Percentiles rank a stretch among this genome's conserved stretches.
phyloP scores from a whole-genome alignment of 2,329 filamentous ascomycete genomes.

The Drechslera avenae region DNA sequence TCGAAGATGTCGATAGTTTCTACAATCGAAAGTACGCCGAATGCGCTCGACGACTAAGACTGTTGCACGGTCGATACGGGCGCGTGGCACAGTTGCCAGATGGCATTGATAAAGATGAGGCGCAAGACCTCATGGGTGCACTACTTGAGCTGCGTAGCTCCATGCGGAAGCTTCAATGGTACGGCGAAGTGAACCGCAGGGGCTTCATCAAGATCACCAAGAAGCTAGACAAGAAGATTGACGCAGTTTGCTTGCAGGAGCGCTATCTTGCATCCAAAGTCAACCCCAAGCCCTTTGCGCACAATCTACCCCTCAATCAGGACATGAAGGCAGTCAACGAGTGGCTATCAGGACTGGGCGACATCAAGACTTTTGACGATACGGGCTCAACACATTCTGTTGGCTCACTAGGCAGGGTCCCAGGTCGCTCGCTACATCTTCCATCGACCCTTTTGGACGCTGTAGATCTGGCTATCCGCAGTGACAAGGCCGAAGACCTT shows the following conservation, averaged over 20 bases:
- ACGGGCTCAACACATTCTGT: slow-evolving; percentile 70
- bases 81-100: slow-evolving; percentile 70
- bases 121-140: slow-evolving; percentile 87
- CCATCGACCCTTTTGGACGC: slow-evolving; percentile 70
- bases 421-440: slow-evolving; percentile 75
- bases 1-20: slow-evolving; percentile 95
- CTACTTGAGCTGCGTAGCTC: slow-evolving; percentile 86
- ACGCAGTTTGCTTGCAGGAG: slow-evolving; percentile 75
- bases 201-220: slow-evolving; percentile 99
- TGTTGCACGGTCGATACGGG: slow-evolving; percentile 88
- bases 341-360: slow-evolving; percentile 83
- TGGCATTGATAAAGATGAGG: slow-evolving; percentile 82
- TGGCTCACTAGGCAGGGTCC: slow-evolving; percentile 74
- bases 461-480: slow-evolving; percentile 73
- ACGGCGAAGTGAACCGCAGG: slow-evolving; percentile 92
- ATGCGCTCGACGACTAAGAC: slow-evolving; percentile 78
- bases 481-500: slow-evolving; percentile 66
- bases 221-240: slow-evolving; percentile 95
- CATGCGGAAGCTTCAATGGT: slow-evolving; percentile 93
- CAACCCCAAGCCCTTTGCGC: slow-evolving; percentile 84
- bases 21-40: slow-evolving; percentile 96
- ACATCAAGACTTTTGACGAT: slow-evolving; percentile 78
- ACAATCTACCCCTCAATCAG: slow-evolving; percentile 65
- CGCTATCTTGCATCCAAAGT: slow-evolving; percentile 90
- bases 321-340: slow-evolving; percentile 78